Evolutionary conservation across 2,329 filamentous ascomycete genomes (phyloP).

Genomic region (Hyphodiscus sp.): DNA sequence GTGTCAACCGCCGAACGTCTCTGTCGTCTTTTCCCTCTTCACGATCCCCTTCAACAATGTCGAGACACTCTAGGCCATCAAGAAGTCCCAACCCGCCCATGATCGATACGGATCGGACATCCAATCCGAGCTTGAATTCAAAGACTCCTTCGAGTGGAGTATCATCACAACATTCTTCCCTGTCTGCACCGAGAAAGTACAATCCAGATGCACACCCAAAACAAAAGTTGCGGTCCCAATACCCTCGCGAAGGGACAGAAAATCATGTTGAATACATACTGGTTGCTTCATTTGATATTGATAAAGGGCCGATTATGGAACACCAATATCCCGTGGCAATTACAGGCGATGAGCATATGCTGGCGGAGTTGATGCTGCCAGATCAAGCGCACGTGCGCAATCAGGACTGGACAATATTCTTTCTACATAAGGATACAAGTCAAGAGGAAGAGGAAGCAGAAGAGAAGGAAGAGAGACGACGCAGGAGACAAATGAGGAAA

Average conservation of each 20-base stretch:
- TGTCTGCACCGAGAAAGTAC: conserved; percentile 46
- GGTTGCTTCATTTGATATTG: conserved; percentile 95
- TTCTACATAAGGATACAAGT: conserved; percentile 89
- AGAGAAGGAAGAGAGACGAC: conserved; percentile 47
- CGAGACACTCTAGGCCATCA: conserved; percentile 43
- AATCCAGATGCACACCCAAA: conserved; percentile 45
- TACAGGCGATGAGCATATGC: conserved; percentile 94
- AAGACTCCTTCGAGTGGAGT: conserved; percentile 53
- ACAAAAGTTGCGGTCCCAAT: conserved; percentile 64
- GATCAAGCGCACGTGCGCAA: conserved; percentile 92
- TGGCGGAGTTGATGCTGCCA: conserved; percentile 96
- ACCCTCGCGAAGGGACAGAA: conserved; percentile 65
- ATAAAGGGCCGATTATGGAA: conserved; percentile 94
- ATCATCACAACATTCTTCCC: conserved; percentile 53
- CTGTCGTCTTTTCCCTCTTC: conserved; percentile 57
- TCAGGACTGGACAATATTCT: conserved; percentile 99
- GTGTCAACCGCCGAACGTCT: conserved; percentile 44
- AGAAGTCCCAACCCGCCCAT: conserved; percentile 45
- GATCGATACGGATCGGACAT: conserved; percentile 48
- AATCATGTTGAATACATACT: conserved; percentile 99
- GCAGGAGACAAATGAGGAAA: conserved; percentile 44
- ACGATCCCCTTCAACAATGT: conserved; percentile 52
- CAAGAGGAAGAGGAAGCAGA: conserved; percentile 76
- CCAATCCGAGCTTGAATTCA: conserved; percentile 53
- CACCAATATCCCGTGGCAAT: conserved; percentile 95